A percentile compares a stretch with the other conserved stretches of the same genome.
phyloP scores from a whole-genome alignment of 2,329 filamentous ascomycete genomes.

The Colletotrichum caudatum region DNA sequence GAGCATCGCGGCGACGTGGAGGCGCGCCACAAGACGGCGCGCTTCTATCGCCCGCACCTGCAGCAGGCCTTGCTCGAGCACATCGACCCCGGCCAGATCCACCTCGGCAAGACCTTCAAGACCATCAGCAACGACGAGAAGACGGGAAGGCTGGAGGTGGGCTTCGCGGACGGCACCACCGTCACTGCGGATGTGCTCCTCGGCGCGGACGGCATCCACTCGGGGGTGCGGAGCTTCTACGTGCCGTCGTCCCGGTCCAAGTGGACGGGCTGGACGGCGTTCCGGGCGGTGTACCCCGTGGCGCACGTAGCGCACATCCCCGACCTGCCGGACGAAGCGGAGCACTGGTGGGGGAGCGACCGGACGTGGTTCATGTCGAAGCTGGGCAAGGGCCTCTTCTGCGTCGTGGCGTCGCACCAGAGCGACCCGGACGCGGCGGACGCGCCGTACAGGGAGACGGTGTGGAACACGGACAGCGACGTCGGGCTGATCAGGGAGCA shows the following conservation, averaged over 20 bases:
- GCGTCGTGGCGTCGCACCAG: constrained; percentile 57
- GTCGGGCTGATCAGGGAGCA: constrained; percentile 52
- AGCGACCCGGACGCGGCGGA: constrained; percentile 51
- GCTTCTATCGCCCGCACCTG: constrained; percentile 62
- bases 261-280: constrained; percentile 59
- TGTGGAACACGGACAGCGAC: constrained; percentile 55
- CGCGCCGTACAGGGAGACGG: constrained; percentile 47
- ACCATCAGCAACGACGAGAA: constrained; percentile 50
- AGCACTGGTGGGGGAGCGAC: constrained; percentile 58
- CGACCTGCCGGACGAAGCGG: constrained; percentile 56
- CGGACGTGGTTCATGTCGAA: constrained; percentile 58
- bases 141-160: constrained; percentile 50
- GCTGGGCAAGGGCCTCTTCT: constrained; percentile 56
- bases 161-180: constrained; percentile 61
- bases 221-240: constrained; percentile 58
- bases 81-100: constrained; percentile 56
- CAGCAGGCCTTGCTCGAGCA: constrained; percentile 61
- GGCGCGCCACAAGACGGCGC: constrained; percentile 55
- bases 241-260: constrained; percentile 54
- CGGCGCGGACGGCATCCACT: constrained; percentile 66
- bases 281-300: constrained; percentile 59
- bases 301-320: constrained; percentile 55
- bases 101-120: constrained; percentile 57
- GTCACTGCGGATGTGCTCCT: constrained; percentile 61
- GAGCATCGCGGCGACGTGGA: constrained; percentile 54